Evolutionary conservation across 2,329 filamentous ascomycete genomes (phyloP).

Genomic region (Aspergillus novoparasiticus): DNA sequence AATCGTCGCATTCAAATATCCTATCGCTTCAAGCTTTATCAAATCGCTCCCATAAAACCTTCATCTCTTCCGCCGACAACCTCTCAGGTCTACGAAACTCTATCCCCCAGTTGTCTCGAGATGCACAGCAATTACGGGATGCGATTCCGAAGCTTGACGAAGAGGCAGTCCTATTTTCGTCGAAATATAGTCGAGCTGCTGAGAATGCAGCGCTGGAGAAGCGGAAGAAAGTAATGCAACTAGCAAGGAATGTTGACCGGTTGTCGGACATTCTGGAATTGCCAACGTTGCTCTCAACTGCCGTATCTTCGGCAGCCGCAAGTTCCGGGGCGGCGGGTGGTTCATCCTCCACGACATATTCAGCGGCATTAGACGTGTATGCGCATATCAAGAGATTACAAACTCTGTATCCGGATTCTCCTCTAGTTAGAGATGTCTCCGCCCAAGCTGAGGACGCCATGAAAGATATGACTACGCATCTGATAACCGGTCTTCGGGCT

Average conservation of each 20-base stretch:
- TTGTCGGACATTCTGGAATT: conserved; percentile 90
- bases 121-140: conserved; percentile 68
- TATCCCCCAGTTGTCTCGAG: conserved; percentile 69
- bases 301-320: conserved; percentile 53
- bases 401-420: conserved; percentile 77
- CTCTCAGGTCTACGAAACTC: conserved; percentile 72
- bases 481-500: conserved; percentile 74
- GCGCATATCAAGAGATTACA: conserved; percentile 89
- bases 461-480: conserved; percentile 81
- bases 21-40: conserved; percentile 85
- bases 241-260: conserved; percentile 84
- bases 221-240: conserved; percentile 76
- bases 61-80: conserved; percentile 78
- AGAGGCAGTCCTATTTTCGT: conserved; percentile 77
- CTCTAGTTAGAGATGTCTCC: conserved; percentile 72
- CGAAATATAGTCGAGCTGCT: conserved; percentile 74
- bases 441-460: conserved; percentile 83
- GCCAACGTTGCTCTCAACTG: conserved; percentile 79
- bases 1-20: conserved; percentile 77
- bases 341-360: conserved; percentile 69
- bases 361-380: conserved; percentile 85
- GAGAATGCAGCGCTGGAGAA: conserved; percentile 71
- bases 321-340: conserved; percentile 45
- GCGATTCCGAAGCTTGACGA: conserved; percentile 78
- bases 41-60: conserved; percentile 81